phyloP scores from a whole-genome alignment of 345 rosid species.

The Syzygium aqueum region DNA sequence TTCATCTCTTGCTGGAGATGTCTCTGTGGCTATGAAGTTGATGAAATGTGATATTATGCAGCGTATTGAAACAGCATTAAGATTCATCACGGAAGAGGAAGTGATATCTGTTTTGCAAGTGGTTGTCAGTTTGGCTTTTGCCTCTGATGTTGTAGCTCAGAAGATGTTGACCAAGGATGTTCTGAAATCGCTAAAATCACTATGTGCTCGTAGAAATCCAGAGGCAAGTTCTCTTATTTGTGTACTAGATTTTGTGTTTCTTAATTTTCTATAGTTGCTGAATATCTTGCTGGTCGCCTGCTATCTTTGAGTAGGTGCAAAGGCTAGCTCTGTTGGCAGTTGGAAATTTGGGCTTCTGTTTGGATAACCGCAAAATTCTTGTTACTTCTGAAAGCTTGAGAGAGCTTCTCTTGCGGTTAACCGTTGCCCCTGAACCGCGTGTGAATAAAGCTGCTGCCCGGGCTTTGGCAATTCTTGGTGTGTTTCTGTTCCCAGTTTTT shows the following conservation, averaged over 20 bases:
- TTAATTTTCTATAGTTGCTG: constrained; percentile 3
- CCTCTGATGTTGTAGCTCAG: constrained; percentile 78
- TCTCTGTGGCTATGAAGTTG: constrained; percentile 82
- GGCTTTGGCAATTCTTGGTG: constrained; percentile 97
- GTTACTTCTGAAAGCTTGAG: constrained; percentile 93
- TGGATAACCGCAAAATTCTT: constrained; percentile 84
- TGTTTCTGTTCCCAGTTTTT: constrained; percentile 3
- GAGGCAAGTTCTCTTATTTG: constrained; percentile 46
- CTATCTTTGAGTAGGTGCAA: constrained; percentile 62
- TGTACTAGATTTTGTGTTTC: constrained; percentile 1
- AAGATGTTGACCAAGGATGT: constrained; percentile 90
- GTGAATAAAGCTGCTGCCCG: constrained; percentile 97
- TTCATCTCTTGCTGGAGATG: constrained; percentile 89
- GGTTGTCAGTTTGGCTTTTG: constrained; percentile 74
- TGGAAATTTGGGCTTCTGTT: constrained; percentile 91
- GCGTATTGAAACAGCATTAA: constrained; percentile 83
- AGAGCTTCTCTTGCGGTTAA: constrained; percentile 78
- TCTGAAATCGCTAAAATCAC: constrained; percentile 61
- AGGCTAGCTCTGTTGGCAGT: constrained; percentile 77
- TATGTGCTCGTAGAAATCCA: constrained; percentile 74
- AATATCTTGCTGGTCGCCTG: neutral
- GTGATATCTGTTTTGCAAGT: constrained; percentile 89
- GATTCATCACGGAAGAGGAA: constrained; percentile 64
- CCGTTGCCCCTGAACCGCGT: constrained; percentile 68
- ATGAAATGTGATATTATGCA: constrained; percentile 98